These are phyloP conservation scores for Tricholoma hemisulphureum DNA, from an alignment of 768 basidiomycete genomes.

Conservation along the genomic window DNA sequence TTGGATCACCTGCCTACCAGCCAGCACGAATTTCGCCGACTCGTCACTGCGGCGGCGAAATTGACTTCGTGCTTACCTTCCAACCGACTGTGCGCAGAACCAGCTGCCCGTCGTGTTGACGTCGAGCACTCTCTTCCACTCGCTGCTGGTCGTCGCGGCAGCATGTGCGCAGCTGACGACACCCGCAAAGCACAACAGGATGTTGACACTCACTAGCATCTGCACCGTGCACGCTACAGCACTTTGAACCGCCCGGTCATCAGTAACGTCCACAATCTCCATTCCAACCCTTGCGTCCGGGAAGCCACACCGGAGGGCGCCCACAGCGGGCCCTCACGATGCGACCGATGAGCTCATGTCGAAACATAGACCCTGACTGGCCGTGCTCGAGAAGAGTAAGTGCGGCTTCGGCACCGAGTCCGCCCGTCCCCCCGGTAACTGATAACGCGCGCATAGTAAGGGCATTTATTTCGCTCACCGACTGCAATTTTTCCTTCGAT, in stretches of 20 bases:
- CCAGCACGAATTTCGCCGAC: too few relatives aligned
- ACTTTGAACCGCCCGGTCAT: constrained; percentile 27
- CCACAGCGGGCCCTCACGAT: constrained; percentile 22
- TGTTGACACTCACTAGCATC: constrained; percentile 32
- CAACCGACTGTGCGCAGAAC: constrained; percentile 43
- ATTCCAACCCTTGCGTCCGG: constrained; percentile 33
- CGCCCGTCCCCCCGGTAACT: constrained; percentile 47
- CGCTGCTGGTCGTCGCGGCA: constrained; percentile 27
- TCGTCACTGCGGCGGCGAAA: background rate
- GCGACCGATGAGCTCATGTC: constrained; percentile 24
- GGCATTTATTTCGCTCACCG: constrained; percentile 22
- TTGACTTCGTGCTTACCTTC: constrained; percentile 25
- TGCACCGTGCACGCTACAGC: constrained; percentile 24
- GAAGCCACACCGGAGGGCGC: constrained; percentile 24
- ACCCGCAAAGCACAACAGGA: constrained; percentile 44
- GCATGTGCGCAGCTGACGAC: constrained; percentile 36
- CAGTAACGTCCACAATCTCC: constrained; percentile 36
- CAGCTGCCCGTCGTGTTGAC: constrained; percentile 46
- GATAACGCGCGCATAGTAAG: background rate
- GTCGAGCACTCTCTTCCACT: constrained; percentile 40
- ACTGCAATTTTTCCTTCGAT: constrained; percentile 39
- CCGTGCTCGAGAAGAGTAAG: constrained; percentile 47
- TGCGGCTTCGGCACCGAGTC: constrained; percentile 35
- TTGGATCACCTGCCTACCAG: constrained; percentile 38
- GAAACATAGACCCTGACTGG: constrained; percentile 33